A percentile compares a stretch with the other conserved stretches of the same genome.
phyloP scores from a whole-genome alignment of 495 filamentous ascomycete species.

The Penicillium coprophilum region DNA sequence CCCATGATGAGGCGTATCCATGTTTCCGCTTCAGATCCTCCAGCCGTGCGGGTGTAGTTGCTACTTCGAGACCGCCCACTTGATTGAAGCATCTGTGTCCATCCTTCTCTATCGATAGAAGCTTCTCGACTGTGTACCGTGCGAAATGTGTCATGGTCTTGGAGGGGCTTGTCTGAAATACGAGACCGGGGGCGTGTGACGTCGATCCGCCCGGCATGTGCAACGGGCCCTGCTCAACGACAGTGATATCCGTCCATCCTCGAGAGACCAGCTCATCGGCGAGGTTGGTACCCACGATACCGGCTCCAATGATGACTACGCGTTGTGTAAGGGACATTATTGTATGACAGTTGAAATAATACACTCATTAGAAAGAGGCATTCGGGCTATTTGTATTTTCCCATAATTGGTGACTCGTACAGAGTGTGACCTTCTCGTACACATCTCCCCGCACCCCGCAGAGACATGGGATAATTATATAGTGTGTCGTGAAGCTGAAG shows the following conservation, averaged over 20 bases:
- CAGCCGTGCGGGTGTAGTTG: conserved; percentile 48
- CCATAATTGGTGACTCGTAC: neutral
- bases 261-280: conserved; percentile 52
- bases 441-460: conserved; percentile 6
- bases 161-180: conserved; percentile 50
- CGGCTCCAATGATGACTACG: conserved; percentile 54
- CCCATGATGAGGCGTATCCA: conserved; percentile 50
- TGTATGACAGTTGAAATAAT: neutral
- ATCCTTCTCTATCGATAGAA: conserved; percentile 42
- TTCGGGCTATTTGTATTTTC: neutral
- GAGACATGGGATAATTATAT: neutral
- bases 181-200: conserved; percentile 52
- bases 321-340: conserved; percentile 28
- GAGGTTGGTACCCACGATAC: conserved; percentile 53
- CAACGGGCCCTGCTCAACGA: conserved; percentile 54
- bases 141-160: conserved; percentile 53
- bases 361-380: neutral
- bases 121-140: conserved; percentile 50
- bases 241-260: conserved; percentile 53
- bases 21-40: conserved; percentile 53
- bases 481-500: neutral
- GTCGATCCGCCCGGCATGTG: conserved; percentile 53
- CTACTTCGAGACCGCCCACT: conserved; percentile 51
- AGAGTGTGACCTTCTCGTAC: conserved; percentile 5
- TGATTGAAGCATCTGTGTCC: conserved; percentile 50